A percentile compares a stretch with the other conserved stretches of the same genome.
Conservation (phyloP, 2,329 filamentous ascomycete species). For the Bipolaris zeicola region DNA sequence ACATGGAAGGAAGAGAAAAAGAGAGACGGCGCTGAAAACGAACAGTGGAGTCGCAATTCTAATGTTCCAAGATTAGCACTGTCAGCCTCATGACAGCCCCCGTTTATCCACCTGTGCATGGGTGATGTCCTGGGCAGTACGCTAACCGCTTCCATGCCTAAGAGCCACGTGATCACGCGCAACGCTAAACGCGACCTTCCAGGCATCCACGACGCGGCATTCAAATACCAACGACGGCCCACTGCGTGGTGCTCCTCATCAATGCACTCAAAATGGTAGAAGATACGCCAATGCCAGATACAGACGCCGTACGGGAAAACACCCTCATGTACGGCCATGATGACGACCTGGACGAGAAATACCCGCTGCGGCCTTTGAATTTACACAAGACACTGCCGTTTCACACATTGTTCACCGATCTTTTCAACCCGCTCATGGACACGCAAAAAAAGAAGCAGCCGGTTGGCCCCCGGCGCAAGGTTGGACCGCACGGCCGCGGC, state of each 20-base stretch:
- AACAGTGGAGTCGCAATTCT: slow-evolving; percentile 15
- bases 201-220: slow-evolving; percentile 13
- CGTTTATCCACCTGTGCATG: slow-evolving; percentile 12
- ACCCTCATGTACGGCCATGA: slow-evolving; percentile 57
- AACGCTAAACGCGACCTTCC: slow-evolving; percentile 14
- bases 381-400: slow-evolving; percentile 80
- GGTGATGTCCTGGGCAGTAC: slow-evolving; percentile 2
- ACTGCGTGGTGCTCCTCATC: neutral
- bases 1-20: slow-evolving; percentile 1
- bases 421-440: slow-evolving; percentile 82
- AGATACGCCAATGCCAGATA: slow-evolving; percentile 48
- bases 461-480: slow-evolving; percentile 61
- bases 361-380: slow-evolving; percentile 82
- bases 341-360: slow-evolving; percentile 57
- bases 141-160: slow-evolving; percentile 11
- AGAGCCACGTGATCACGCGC: slow-evolving; percentile 26
- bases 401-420: slow-evolving; percentile 72
- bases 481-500: slow-evolving; percentile 63
- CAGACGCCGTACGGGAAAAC: slow-evolving; percentile 54
- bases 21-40: slow-evolving; percentile 21
- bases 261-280: slow-evolving; percentile 35
- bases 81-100: slow-evolving; percentile 10
- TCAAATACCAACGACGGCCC: slow-evolving; percentile 6
- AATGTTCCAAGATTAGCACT: slow-evolving; percentile 14
- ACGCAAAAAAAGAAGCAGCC: slow-evolving; percentile 74